Evolutionary conservation across 257 asterid species (phyloP).

Genomic region (Ballota nigra): DNA sequence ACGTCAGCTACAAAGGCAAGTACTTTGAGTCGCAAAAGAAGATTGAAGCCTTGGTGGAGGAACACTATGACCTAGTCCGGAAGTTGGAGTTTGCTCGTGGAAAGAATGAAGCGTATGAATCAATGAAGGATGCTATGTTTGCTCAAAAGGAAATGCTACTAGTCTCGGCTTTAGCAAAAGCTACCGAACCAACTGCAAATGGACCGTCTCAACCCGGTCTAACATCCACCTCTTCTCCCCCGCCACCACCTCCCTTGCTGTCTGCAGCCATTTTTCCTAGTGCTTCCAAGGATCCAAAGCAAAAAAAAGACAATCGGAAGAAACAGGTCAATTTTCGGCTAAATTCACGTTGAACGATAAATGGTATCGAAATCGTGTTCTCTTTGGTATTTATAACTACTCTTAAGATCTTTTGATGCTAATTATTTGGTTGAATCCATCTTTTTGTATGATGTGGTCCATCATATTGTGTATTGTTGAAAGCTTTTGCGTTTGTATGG

Average conservation of each 20-base stretch:
- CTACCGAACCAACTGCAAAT: slow-evolving; percentile 4
- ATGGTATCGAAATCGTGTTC: neutral
- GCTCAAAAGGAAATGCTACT: slow-evolving; percentile 24
- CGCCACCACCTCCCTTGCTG: neutral
- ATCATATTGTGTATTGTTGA: neutral
- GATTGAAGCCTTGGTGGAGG: slow-evolving; percentile 37
- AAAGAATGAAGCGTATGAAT: slow-evolving; percentile 43
- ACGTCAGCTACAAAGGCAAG: slow-evolving; percentile 36
- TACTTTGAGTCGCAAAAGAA: slow-evolving; percentile 41
- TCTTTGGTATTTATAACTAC: neutral
- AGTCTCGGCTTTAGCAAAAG: slow-evolving; percentile 20
- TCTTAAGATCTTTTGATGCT: neutral
- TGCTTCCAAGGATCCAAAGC: neutral
- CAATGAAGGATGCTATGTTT: slow-evolving; percentile 23
- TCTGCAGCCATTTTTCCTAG: neutral
- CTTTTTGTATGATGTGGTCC: neutral
- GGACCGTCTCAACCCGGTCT: slow-evolving; percentile 6
- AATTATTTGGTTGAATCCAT: neutral
- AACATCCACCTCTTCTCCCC: neutral
- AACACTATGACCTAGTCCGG: slow-evolving; percentile 25
- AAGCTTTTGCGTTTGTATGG: neutral
- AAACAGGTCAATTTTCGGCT: neutral
- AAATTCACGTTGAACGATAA: neutral
- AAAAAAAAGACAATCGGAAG: neutral
- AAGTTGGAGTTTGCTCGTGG: slow-evolving; percentile 39